These are phyloP conservation scores for Fusarium tanahbumbuense DNA, from an alignment of 2,329 filamentous ascomycete species.

Conservation along the genomic window DNA sequence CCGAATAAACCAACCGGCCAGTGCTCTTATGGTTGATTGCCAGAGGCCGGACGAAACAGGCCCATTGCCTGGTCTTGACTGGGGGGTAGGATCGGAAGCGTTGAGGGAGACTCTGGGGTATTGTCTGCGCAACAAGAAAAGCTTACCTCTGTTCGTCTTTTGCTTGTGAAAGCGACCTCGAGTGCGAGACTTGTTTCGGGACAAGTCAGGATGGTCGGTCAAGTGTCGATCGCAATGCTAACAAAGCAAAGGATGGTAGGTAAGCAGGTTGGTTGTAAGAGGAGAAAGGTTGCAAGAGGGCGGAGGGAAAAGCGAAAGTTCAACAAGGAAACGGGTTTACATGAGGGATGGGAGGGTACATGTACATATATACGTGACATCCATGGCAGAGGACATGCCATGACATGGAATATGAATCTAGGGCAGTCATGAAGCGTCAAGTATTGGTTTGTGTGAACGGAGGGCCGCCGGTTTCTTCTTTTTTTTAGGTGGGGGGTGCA, in stretches of 20 bases:
- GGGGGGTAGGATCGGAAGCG: not conserved
- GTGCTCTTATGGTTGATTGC: not conserved
- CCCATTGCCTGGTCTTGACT: not conserved
- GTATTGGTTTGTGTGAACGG: constrained; percentile 26
- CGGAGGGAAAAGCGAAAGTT: constrained; percentile 24
- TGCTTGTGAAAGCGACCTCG: constrained; percentile 10
- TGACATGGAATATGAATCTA: constrained; percentile 7
- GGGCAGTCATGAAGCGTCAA: not conserved
- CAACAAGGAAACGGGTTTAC: constrained; percentile 17
- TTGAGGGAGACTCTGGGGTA: constrained; percentile 17
- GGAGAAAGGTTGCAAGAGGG: not conserved
- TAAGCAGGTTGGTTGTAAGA: not conserved
- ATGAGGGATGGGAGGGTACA: constrained; percentile 22
- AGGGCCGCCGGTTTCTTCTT: constrained; percentile 27
- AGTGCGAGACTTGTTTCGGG: constrained; percentile 26
- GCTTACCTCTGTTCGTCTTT: constrained; percentile 28
- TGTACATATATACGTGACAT: constrained; percentile 31
- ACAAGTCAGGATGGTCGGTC: constrained; percentile 19
- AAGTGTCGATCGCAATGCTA: constrained; percentile 32
- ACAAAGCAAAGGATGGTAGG: constrained; percentile 7
- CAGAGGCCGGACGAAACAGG: constrained; percentile 2
- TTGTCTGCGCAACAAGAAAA: constrained; percentile 3
- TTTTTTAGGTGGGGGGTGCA: constrained; percentile 1
- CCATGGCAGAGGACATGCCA: constrained; percentile 2
- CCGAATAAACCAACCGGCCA: constrained; percentile 12